Conservation (phyloP, 2,329 filamentous ascomycete genomes). For the Hymenoscyphus repandus region DNA sequence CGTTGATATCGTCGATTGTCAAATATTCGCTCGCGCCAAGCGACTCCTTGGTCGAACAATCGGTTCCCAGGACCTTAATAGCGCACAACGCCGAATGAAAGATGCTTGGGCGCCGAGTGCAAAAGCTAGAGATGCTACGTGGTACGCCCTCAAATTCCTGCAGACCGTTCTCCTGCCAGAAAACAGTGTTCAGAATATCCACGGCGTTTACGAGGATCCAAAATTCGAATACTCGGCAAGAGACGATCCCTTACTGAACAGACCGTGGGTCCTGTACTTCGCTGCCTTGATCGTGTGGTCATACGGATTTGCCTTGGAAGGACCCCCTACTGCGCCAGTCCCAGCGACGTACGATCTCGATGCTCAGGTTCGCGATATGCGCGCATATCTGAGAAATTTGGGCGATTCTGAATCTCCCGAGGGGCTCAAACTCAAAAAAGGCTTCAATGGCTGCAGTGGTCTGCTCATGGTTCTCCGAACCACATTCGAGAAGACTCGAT, state of each 20-base stretch:
- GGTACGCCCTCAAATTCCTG: constrained; percentile 86
- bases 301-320: constrained; percentile 88
- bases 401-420: constrained; percentile 69
- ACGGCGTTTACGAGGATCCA: constrained; percentile 29
- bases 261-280: constrained; percentile 94
- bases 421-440: constrained; percentile 66
- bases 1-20: constrained; percentile 93
- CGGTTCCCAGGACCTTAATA: constrained; percentile 72
- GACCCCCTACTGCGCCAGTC: constrained; percentile 52
- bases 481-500: constrained; percentile 75
- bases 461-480: constrained; percentile 76
- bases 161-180: constrained; percentile 73
- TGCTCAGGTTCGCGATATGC: constrained; percentile 74
- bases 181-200: constrained; percentile 34
- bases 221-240: constrained; percentile 67
- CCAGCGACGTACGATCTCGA: constrained; percentile 45
- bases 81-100: constrained; percentile 77
- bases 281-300: constrained; percentile 90
- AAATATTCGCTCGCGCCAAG: constrained; percentile 87
- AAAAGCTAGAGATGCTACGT: constrained; percentile 83
- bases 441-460: constrained; percentile 78
- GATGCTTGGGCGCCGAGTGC: constrained; percentile 86
- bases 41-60: constrained; percentile 82
- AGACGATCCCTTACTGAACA: constrained; percentile 83
- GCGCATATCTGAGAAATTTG: constrained; percentile 67